A percentile compares a stretch with the other conserved stretches of the same genome.
phyloP scores from a whole-genome alignment of 2,329 filamentous ascomycete genomes.

The Ceratocystis destructans region DNA sequence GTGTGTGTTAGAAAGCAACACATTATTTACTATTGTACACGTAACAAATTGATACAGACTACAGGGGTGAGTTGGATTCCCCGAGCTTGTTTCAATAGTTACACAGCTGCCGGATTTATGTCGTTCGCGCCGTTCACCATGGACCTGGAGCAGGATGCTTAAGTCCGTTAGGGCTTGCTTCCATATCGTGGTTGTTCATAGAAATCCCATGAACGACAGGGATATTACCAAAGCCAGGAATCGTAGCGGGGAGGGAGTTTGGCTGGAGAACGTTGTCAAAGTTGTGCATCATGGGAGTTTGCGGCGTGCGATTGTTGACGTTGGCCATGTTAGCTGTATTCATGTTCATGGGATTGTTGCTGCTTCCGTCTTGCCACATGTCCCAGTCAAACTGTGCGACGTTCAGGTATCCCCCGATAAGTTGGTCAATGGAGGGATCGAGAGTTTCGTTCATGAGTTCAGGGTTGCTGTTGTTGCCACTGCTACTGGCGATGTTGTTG shows the following conservation, averaged over 20 bases:
- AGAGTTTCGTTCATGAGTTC: conserved; percentile 4
- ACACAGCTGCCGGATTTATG: neutral
- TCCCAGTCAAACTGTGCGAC: conserved; percentile 34
- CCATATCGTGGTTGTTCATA: conserved; percentile 4
- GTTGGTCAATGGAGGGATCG: conserved; percentile 30
- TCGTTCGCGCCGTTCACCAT: neutral
- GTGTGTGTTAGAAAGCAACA: neutral
- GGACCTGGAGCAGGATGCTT: neutral
- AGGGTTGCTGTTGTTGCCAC: neutral
- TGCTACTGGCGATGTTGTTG: conserved; percentile 1
- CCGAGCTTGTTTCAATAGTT: neutral
- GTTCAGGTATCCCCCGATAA: conserved; percentile 34
- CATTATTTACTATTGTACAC: conserved; percentile 1
- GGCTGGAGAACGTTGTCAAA: conserved; percentile 4
- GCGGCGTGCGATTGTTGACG: conserved; percentile 1
- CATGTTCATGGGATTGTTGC: neutral
- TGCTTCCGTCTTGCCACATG: conserved; percentile 27
- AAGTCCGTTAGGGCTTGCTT: neutral
- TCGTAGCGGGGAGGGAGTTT: conserved; percentile 2
- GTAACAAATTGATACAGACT: neutral
- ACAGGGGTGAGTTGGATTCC: neutral
- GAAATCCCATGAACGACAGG: conserved; percentile 10
- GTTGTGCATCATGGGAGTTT: conserved; percentile 9
- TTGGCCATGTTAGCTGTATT: neutral
- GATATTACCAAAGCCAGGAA: conserved; percentile 18